Percentiles rank a stretch among this genome's conserved stretches.
These are phyloP conservation scores for Hydrangea macrophylla DNA, from an alignment of 148 eudicot species.

Conservation along the genomic window DNA sequence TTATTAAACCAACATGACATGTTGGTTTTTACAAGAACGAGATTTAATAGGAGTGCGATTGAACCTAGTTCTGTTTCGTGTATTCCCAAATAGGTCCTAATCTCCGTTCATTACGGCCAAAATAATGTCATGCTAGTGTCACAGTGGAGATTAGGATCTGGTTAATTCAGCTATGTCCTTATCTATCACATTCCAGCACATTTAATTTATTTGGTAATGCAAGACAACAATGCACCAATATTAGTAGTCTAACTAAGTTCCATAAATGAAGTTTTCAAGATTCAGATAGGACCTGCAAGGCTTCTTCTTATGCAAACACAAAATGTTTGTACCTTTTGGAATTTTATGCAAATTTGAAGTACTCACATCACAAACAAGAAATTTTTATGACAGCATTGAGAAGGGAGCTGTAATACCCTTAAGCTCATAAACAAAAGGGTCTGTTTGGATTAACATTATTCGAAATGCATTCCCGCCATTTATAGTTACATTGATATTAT, in stretches of 20 bases:
- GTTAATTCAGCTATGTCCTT: not conserved
- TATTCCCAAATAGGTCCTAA: not conserved
- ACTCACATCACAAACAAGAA: not conserved
- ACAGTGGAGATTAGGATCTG: not conserved
- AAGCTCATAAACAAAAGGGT: too few species aligned
- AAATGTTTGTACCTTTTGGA: not conserved
- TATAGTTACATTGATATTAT: too few species aligned
- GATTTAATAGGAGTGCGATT: too few species aligned
- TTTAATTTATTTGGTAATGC: not conserved
- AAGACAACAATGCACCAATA: not conserved
- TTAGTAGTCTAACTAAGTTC: too few species aligned
- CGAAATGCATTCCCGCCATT: not conserved
- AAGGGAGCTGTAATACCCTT: too few species aligned
- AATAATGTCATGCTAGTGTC: not conserved
- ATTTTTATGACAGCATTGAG: too few species aligned
- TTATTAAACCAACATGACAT: too few species aligned
- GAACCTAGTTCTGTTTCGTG: too few species aligned
- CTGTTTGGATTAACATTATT: not conserved
- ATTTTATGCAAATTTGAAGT: not conserved
- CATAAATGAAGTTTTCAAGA: not conserved
- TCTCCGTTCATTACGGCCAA: not conserved
- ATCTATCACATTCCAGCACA: not conserved
- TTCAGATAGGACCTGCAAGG: not conserved
- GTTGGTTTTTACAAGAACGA: too few species aligned
- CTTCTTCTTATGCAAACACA: not conserved